phyloP scores from a whole-genome alignment of 306 rosid species.

The Canavalia ensiformis region DNA sequence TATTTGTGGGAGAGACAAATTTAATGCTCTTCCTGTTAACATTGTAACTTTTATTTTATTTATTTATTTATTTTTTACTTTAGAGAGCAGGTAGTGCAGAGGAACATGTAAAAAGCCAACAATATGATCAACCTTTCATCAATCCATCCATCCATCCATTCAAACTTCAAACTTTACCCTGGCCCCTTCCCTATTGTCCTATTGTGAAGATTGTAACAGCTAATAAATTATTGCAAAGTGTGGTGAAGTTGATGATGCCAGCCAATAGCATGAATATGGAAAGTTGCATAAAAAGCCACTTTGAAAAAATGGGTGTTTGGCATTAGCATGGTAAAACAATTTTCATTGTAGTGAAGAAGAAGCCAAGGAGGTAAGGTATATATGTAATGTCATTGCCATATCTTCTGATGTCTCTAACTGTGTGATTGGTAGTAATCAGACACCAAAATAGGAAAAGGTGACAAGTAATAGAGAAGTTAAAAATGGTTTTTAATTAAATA shows the following conservation, averaged over 20 bases:
- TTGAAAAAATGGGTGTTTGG: conserved; percentile 25
- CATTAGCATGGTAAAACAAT: conserved; percentile 30
- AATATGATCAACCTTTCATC: conserved; percentile 22
- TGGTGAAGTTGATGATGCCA: conserved; percentile 28
- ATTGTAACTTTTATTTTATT: not conserved
- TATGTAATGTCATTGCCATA: conserved; percentile 18
- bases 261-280: conserved; percentile 48
- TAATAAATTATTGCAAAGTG: conserved; percentile 27
- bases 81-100: conserved; percentile 41
- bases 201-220: conserved; percentile 20
- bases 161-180: not conserved
- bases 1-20: conserved; percentile 65
- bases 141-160: not conserved
- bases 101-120: conserved; percentile 39
- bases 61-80: not conserved
- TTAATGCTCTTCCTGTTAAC: conserved; percentile 53
- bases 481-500: not conserved
- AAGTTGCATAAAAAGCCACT: conserved; percentile 27
- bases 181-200: conserved; percentile 22
- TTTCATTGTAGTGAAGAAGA: not conserved
- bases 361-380: not conserved
- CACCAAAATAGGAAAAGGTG: not conserved
- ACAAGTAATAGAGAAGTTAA: not conserved
- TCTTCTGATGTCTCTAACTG: not conserved
- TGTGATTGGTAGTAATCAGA: not conserved